Evolutionary conservation across 2,329 filamentous ascomycete species (phyloP).

Genomic region (Plenodomus biglobosus): DNA sequence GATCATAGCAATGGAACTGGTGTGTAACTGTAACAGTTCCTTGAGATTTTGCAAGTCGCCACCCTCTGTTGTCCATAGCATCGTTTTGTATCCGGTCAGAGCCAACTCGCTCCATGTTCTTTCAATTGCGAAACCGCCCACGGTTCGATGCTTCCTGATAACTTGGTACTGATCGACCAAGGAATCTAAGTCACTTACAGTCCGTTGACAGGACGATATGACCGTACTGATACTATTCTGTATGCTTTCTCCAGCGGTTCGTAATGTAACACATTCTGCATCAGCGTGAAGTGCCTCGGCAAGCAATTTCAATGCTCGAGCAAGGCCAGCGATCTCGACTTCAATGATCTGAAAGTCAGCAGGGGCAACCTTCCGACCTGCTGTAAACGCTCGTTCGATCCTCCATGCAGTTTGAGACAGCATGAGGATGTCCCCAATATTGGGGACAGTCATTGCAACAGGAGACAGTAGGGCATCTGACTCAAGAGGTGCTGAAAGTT

Average conservation of each 20-base stretch:
- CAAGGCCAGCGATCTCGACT: constrained; percentile 46
- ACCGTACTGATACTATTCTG: constrained; percentile 45
- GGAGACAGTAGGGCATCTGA: background rate
- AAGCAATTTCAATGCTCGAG: constrained; percentile 49
- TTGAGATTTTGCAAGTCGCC: constrained; percentile 46
- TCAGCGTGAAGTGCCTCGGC: constrained; percentile 48
- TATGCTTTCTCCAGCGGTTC: constrained; percentile 39
- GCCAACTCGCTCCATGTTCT: constrained; percentile 50
- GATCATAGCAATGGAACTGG: constrained; percentile 43
- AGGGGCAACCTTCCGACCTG: constrained; percentile 45
- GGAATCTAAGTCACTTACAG: constrained; percentile 48
- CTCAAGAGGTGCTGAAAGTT: background rate
- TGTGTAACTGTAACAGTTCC: constrained; percentile 48
- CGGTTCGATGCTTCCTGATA: constrained; percentile 46
- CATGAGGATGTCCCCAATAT: constrained; percentile 50
- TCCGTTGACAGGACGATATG: constrained; percentile 43
- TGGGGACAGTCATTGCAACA: constrained; percentile 37
- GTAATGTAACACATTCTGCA: constrained; percentile 37
- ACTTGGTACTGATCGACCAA: constrained; percentile 51
- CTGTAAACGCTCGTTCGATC: constrained; percentile 48
- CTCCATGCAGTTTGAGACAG: constrained; percentile 52
- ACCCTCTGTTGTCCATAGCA: constrained; percentile 52
- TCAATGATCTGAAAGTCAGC: constrained; percentile 49
- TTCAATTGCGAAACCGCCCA: constrained; percentile 46
- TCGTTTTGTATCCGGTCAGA: constrained; percentile 45